These are phyloP conservation scores for Skeletonema menzelii DNA, from an alignment of 108 stramenopile species.

Conservation along the genomic window DNA sequence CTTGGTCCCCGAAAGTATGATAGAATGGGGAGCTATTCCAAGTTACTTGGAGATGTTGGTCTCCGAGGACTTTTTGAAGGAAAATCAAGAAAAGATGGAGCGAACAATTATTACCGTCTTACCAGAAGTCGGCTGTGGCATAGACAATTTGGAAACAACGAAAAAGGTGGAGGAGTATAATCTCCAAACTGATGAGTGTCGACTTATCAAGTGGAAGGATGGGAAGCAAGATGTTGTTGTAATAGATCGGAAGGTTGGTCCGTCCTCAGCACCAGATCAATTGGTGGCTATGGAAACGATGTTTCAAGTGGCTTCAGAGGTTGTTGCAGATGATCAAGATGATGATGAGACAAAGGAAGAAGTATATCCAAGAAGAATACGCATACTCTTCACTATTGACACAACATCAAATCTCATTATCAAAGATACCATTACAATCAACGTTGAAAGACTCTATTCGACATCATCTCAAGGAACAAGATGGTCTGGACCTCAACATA, in stretches of 20 bases:
- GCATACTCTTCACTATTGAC: slow-evolving; percentile 27
- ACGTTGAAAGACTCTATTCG: slow-evolving; percentile 20
- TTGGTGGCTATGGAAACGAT: slow-evolving; percentile 30
- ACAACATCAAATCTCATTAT: not conserved
- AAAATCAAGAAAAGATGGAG: slow-evolving; percentile 9
- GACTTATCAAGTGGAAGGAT: not conserved
- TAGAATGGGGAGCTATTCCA: slow-evolving; percentile 81
- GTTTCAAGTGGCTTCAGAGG: slow-evolving; percentile 12
- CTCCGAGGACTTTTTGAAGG: slow-evolving; percentile 30
- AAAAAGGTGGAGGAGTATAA: slow-evolving; percentile 41
- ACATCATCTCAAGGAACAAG: slow-evolving; percentile 9
- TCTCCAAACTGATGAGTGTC: not conserved
- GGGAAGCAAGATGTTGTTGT: not conserved
- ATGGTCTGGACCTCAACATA: slow-evolving; percentile 27
- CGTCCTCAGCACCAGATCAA: not conserved
- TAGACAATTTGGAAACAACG: slow-evolving; percentile 76
- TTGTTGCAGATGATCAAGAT: not conserved
- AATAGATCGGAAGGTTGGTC: not conserved
- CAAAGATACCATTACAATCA: slow-evolving; percentile 35
- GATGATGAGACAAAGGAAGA: not conserved
- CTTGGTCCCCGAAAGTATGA: slow-evolving; percentile 56
- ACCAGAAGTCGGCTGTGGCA: slow-evolving; percentile 75
- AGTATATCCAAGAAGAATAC: slow-evolving; percentile 21
- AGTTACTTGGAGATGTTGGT: slow-evolving; percentile 23
- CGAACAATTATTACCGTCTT: slow-evolving; percentile 58